These are phyloP conservation scores for Aspergillus sergii DNA, from an alignment of 2,329 filamentous ascomycete genomes.

Conservation along the genomic window DNA sequence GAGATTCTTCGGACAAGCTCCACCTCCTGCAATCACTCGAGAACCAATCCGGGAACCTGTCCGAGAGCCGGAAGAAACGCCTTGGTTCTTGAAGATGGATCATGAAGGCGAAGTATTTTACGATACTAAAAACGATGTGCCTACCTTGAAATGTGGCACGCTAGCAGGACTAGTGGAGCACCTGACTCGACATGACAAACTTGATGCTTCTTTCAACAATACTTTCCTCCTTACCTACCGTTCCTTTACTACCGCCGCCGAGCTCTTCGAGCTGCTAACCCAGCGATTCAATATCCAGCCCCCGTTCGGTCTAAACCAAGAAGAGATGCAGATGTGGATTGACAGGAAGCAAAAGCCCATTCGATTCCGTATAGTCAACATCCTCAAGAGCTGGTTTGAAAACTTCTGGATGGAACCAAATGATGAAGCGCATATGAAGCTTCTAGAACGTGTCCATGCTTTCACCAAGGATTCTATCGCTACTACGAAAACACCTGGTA, in stretches of 20 bases:
- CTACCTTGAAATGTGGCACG: conserved; percentile 84
- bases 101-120: conserved; percentile 87
- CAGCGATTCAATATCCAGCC: conserved; percentile 92
- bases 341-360: conserved; percentile 96
- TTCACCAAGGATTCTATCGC: conserved; percentile 93
- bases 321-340: conserved; percentile 84
- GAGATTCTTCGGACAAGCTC: conserved; percentile 51
- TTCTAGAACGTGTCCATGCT: conserved; percentile 84
- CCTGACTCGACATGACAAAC: conserved; percentile 90
- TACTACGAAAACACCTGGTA: conserved; percentile 89
- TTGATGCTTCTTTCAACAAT: conserved; percentile 94
- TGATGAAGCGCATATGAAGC: conserved; percentile 79
- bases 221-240: conserved; percentile 96
- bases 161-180: conserved; percentile 89
- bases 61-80: conserved; percentile 70
- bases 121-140: conserved; percentile 76
- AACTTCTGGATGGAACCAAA: conserved; percentile 98
- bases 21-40: conserved; percentile 42
- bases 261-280: conserved; percentile 90
- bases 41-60: conserved; percentile 45
- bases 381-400: conserved; percentile 97
- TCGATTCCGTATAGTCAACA: conserved; percentile 94
- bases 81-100: conserved; percentile 82
- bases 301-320: conserved; percentile 72
- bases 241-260: conserved; percentile 87